These are phyloP conservation scores for Fusarium tanahbumbuense DNA, from an alignment of 2,329 filamentous ascomycete species.

Conservation along the genomic window DNA sequence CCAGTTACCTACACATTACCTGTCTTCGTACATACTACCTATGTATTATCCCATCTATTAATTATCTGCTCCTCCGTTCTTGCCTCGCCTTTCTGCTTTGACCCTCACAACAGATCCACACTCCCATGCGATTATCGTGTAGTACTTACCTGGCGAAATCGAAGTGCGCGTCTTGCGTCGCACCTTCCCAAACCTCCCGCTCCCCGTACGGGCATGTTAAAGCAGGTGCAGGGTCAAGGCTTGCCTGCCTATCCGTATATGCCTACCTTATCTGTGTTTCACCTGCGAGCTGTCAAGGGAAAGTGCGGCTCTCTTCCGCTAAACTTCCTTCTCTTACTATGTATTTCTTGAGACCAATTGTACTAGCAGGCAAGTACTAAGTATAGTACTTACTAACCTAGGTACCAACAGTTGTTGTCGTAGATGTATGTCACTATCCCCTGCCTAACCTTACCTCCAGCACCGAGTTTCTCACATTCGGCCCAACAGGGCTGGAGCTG, in stretches of 20 bases:
- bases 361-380: neutral
- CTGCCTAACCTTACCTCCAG: neutral
- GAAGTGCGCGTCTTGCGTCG: constrained; percentile 13
- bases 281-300: neutral
- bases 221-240: constrained; percentile 20
- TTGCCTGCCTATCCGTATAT: neutral
- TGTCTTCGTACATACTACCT: neutral
- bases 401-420: neutral
- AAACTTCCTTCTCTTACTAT: constrained; percentile 3
- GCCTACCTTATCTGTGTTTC: neutral
- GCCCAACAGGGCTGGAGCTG: constrained; percentile 17
- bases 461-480: neutral
- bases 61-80: neutral
- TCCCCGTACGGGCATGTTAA: constrained; percentile 8
- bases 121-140: constrained; percentile 25
- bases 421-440: neutral
- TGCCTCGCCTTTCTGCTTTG: neutral
- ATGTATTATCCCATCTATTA: neutral
- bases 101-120: constrained; percentile 24
- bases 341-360: constrained; percentile 1
- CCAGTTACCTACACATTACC: neutral
- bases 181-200: constrained; percentile 29
- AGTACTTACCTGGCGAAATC: constrained; percentile 8
- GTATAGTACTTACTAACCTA: neutral
- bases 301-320: constrained; percentile 28